A percentile compares a stretch with the other conserved stretches of the same genome.
Conservation (phyloP, 805 yeast species). For the Cyberlindnera sargentensis region DNA sequence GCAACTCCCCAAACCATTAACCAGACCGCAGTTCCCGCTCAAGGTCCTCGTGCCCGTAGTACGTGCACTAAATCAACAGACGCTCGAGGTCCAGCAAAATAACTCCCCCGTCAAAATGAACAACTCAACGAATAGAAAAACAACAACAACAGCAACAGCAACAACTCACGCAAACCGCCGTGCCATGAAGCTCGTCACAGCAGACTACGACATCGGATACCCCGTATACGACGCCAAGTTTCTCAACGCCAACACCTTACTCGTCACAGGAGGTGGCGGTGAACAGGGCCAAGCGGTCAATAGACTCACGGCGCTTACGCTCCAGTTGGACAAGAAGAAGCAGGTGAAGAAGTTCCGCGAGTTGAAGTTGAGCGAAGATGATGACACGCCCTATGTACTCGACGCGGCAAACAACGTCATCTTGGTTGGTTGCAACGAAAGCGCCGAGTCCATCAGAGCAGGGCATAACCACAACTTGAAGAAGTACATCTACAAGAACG, state of each 20-base stretch:
- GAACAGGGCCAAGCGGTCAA: constrained; percentile 47
- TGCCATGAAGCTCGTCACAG: constrained; percentile 16
- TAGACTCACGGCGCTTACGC: constrained; percentile 64
- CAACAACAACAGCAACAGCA: neutral
- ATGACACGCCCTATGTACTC: constrained; percentile 79
- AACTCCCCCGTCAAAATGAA: neutral
- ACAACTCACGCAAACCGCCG: neutral
- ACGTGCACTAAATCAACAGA: neutral
- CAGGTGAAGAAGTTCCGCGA: constrained; percentile 65
- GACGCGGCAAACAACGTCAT: constrained; percentile 51
- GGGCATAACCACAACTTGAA: constrained; percentile 64
- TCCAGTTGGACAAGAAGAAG: constrained; percentile 46
- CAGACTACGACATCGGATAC: constrained; percentile 40
- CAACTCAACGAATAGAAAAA: neutral
- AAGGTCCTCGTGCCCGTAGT: neutral
- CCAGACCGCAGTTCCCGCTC: too few species aligned
- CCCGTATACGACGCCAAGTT: constrained; percentile 82
- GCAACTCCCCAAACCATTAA: too few species aligned
- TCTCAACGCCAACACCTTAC: constrained; percentile 50
- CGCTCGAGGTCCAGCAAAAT: too few species aligned
- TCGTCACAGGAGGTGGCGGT: constrained; percentile 86
- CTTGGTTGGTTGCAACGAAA: constrained; percentile 75
- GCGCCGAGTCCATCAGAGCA: constrained; percentile 46
- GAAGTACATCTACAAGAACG: constrained; percentile 57
- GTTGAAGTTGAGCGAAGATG: constrained; percentile 52